These are phyloP conservation scores for Naganishia vaughanmartiniae DNA, from an alignment of 768 basidiomycete species.

Conservation along the genomic window DNA sequence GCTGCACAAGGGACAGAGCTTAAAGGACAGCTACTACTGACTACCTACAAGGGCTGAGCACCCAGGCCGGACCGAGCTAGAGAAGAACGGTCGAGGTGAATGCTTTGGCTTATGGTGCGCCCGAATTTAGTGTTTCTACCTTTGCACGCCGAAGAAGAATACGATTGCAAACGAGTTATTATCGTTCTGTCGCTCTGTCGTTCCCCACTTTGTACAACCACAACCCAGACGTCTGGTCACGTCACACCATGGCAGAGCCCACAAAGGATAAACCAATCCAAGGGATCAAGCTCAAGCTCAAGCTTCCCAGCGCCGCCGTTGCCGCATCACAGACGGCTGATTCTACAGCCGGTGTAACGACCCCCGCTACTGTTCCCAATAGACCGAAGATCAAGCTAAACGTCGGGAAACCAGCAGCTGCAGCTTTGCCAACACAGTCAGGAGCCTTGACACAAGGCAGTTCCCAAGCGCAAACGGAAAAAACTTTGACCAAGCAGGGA, in stretches of 20 bases:
- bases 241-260: not conserved
- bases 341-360: not conserved
- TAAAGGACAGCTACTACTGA: too few relatives aligned
- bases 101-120: not conserved
- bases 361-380: not conserved
- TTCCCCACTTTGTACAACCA: too few relatives aligned
- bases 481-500: not conserved
- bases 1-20: too few relatives aligned
- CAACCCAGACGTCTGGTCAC: too few relatives aligned
- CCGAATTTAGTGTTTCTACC: not conserved
- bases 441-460: not conserved
- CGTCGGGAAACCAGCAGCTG: conserved; percentile 1
- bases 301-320: conserved; percentile 7
- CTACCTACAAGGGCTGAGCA: too few relatives aligned
- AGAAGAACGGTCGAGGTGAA: not conserved
- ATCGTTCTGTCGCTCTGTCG: too few relatives aligned
- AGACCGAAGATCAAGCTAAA: conserved; percentile 33
- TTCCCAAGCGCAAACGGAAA: not conserved
- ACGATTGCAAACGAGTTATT: too few relatives aligned
- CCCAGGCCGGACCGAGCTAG: too few relatives aligned
- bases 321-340: not conserved
- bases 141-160: too few relatives aligned
- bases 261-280: not conserved
- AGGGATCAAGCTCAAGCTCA: conserved; percentile 20
- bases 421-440: not conserved